phyloP scores from a whole-genome alignment of 2,329 filamentous ascomycete genomes.

The Drechmeria coniospora region DNA sequence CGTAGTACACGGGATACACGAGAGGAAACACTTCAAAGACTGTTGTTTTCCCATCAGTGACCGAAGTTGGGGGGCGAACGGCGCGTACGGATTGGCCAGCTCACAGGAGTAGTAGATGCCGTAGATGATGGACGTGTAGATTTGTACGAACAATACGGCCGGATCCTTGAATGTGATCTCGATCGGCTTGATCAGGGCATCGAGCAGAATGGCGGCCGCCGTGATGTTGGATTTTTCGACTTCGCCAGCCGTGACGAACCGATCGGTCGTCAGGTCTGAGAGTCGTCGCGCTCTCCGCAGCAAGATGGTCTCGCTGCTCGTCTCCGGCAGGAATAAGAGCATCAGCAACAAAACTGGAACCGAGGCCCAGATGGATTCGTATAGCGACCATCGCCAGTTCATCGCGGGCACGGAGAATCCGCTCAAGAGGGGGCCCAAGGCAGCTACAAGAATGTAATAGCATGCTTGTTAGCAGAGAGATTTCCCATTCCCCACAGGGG shows the following conservation, averaged over 20 bases:
- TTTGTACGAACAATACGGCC: constrained; percentile 43
- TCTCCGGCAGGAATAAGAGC: constrained; percentile 50
- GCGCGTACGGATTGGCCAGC: too few species aligned
- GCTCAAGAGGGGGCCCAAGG: constrained; percentile 43
- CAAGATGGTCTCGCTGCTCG: constrained; percentile 41
- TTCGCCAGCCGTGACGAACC: constrained; percentile 42
- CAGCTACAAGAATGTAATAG: constrained; percentile 21
- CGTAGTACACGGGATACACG: constrained; percentile 43
- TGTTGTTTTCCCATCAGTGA: too few species aligned
- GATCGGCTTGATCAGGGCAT: constrained; percentile 44
- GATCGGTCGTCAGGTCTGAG: constrained; percentile 40
- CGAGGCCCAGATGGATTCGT: constrained; percentile 48
- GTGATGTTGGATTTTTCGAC: constrained; percentile 42
- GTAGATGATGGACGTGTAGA: constrained; percentile 47
- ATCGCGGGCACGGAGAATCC: constrained; percentile 42
- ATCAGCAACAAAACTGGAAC: constrained; percentile 42
- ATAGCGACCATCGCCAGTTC: constrained; percentile 48
- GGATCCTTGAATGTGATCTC: constrained; percentile 46
- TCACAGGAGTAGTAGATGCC: constrained; percentile 45
- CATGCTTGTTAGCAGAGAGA: constrained; percentile 7
- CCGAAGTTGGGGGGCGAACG: too few species aligned
- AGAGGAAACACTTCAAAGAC: constrained; percentile 49
- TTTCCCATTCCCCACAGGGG: too few species aligned
- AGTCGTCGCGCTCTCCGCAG: constrained; percentile 44
- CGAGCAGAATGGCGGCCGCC: constrained; percentile 27